These are phyloP conservation scores for Volvox carteri DNA, from an alignment of 163 green algal species.

Conservation along the genomic window DNA sequence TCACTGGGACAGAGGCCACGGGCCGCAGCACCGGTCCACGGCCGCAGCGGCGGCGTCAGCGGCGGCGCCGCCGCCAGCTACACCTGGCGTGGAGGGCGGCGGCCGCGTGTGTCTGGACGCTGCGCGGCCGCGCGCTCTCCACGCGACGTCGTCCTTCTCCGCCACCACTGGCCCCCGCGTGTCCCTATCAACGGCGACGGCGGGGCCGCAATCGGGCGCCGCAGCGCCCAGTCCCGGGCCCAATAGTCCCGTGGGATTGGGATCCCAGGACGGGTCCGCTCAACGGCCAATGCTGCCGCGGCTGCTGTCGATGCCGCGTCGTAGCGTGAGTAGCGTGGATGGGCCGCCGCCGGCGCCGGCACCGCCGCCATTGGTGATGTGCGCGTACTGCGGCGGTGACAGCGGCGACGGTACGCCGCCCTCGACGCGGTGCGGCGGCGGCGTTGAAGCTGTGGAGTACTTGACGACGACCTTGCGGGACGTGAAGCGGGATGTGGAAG, in stretches of 20 bases:
- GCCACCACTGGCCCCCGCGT: background rate
- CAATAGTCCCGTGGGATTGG: background rate
- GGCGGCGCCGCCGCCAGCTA: background rate
- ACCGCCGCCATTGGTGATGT: background rate
- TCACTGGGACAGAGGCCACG: background rate
- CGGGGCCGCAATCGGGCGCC: too few relatives aligned
- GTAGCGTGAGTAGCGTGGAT: background rate
- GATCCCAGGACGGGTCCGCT: background rate
- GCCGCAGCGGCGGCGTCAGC: background rate
- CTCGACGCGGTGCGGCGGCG: background rate
- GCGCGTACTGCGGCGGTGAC: background rate
- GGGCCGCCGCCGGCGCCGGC: background rate
- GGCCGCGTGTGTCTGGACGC: background rate
- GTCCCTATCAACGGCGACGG: background rate
- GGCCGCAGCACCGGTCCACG: background rate
- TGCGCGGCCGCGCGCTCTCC: background rate
- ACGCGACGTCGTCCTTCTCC: background rate
- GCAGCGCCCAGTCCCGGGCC: background rate
- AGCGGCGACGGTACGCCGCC: too few relatives aligned
- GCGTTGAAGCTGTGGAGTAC: background rate
- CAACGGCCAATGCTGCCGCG: background rate
- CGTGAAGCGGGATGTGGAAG: conserved; percentile 14
- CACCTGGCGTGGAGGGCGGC: background rate
- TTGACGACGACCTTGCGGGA: background rate
- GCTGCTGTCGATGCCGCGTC: background rate